phyloP scores from a whole-genome alignment of 495 filamentous ascomycete species.

The Penicillium cinerascens region DNA sequence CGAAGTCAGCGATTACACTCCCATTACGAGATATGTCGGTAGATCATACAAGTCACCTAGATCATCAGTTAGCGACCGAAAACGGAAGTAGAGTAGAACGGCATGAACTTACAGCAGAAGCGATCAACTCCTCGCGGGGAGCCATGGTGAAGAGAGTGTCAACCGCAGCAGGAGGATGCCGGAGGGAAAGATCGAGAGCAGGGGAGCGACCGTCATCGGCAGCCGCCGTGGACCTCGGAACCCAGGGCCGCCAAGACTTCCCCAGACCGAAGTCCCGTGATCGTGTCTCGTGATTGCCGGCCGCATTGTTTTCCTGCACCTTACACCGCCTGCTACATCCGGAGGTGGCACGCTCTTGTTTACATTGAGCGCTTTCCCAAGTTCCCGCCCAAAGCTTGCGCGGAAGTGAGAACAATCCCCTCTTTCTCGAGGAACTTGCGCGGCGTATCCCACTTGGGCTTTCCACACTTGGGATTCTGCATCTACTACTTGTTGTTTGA shows the following conservation, averaged over 20 bases:
- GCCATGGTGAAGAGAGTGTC: conserved; percentile 53
- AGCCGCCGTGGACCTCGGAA: conserved; percentile 43
- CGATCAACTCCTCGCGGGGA: conserved; percentile 75
- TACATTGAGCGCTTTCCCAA: conserved; percentile 16
- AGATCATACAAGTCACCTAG: conserved; percentile 41
- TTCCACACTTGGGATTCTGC: conserved; percentile 3
- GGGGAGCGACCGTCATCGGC: conserved; percentile 24
- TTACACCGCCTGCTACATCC: conserved; percentile 33
- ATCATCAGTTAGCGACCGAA: conserved; percentile 11
- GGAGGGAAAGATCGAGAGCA: conserved; percentile 10
- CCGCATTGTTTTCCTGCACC: conserved; percentile 13
- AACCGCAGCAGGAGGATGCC: conserved; percentile 12
- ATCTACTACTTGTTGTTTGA: background rate
- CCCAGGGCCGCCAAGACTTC: conserved; percentile 30
- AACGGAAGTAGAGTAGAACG: background rate
- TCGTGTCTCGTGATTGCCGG: conserved; percentile 34
- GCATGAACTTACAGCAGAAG: conserved; percentile 64
- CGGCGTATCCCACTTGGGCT: conserved; percentile 9
- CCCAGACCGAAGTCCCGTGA: conserved; percentile 28
- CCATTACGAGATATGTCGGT: conserved; percentile 9
- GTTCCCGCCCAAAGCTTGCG: conserved; percentile 4
- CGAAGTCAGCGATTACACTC: conserved; percentile 18
- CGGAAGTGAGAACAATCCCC: conserved; percentile 19
- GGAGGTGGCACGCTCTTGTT: conserved; percentile 29
- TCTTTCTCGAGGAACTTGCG: conserved; percentile 11